Base-by-base conservation (phyloP, 352 stramenopile genomes). In the Phytophthora europaea region DNA sequence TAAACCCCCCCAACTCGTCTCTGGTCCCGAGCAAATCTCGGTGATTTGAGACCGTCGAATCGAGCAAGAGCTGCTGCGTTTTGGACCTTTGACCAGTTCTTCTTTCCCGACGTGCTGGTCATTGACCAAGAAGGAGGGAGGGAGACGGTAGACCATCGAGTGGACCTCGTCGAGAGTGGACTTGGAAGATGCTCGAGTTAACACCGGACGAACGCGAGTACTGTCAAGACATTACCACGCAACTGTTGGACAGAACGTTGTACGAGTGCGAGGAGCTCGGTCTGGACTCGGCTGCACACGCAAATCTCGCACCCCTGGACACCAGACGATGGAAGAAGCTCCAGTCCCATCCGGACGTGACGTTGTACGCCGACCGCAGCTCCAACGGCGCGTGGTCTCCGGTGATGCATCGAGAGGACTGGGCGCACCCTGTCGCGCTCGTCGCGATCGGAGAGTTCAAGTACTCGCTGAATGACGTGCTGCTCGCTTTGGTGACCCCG, bases 301-400 rank as follows among this genome's bases (percentile, higher is more conserved):
- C 56, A 26, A 53, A 53, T 53, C 47, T 53, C 47, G 47, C 47
- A 10, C 47, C 8, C 3, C 34, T 76, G 28, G 57, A 76, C 45
- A 64, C 36, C 8, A 65, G 38, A 13, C 69, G 69, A 13, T 76
- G 69, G 69, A 76, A 76, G 43, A 76, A 76, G 54, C 69, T 76
- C 33, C 69, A 76, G 51, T 55, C 69, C 9, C 69, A 72, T 26
- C n/a, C 50, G 18, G 55, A 64, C 50, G 45, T 76, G 33, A 72
- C 69, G 53, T 55, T 76, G 57, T 76, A 76, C 56, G 69, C 69
- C 3, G 69, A 76, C 47, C 69, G 69, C 5, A 59, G 34, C 12
- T 58, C 55, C 13, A 67, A 67, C 38, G 62, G 62, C 2, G 69
- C 63, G 31, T 76, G 69, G 69, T 58, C 66, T 48, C 69, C 69